A percentile compares a stretch with the other conserved stretches of the same genome.
phyloP scores from a whole-genome alignment of 2,329 filamentous ascomycete species.

The Arthrinium phaeospermum region DNA sequence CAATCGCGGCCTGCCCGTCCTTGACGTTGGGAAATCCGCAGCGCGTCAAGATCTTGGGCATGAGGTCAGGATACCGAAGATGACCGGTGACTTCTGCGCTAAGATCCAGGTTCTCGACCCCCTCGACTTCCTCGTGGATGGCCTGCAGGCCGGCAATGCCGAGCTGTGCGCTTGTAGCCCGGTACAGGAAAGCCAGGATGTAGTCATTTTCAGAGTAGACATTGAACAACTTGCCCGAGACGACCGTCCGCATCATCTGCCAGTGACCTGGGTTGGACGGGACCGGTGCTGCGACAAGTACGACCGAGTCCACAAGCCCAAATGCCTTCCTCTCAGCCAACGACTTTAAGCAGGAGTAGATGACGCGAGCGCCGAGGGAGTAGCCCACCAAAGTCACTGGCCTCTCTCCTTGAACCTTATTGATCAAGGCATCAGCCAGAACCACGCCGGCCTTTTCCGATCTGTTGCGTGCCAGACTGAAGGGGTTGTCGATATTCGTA shows the following conservation, averaged over 20 bases:
- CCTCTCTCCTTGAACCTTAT: slow-evolving; percentile 70
- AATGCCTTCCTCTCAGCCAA: slow-evolving; percentile 71
- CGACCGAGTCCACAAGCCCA: slow-evolving; percentile 64
- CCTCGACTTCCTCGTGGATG: slow-evolving; percentile 66
- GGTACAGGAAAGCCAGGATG: slow-evolving; percentile 85
- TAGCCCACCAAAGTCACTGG: slow-evolving; percentile 72
- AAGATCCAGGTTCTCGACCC: slow-evolving; percentile 64
- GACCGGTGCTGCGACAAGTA: slow-evolving; percentile 81
- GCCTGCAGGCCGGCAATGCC: slow-evolving; percentile 85
- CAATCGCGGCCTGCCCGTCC: slow-evolving; percentile 51
- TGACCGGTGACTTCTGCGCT: slow-evolving; percentile 59
- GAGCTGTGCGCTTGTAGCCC: slow-evolving; percentile 80
- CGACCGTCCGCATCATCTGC: slow-evolving; percentile 26
- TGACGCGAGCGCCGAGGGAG: slow-evolving; percentile 69
- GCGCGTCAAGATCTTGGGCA: slow-evolving; percentile 55
- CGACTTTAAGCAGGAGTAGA: slow-evolving; percentile 69
- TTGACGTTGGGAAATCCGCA: slow-evolving; percentile 57
- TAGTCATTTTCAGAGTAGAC: slow-evolving; percentile 89
- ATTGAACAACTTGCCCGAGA: slow-evolving; percentile 80
- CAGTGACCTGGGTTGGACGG: slow-evolving; percentile 73
- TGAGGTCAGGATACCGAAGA: slow-evolving; percentile 56
- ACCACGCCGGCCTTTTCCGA: slow-evolving; percentile 82
- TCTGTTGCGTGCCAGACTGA: slow-evolving; percentile 75
- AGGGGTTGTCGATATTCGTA: slow-evolving; percentile 79
- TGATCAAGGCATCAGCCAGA: slow-evolving; percentile 71